phyloP scores from a whole-genome alignment of 1,284 basidiomycete species.

The Xerocomus amazonicus region DNA sequence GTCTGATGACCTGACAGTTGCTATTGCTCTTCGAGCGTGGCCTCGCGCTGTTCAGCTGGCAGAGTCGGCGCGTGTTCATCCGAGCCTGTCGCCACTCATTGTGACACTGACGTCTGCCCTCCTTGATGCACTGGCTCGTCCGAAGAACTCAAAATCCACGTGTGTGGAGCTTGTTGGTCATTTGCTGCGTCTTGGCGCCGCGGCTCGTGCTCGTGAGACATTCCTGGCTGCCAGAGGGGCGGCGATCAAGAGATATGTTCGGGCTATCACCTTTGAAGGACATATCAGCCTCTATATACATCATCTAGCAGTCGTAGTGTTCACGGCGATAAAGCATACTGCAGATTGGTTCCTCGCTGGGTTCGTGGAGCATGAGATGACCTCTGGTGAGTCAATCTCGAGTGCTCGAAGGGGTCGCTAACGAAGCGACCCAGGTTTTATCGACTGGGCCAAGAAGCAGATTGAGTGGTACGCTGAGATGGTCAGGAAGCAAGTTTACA shows the following conservation, averaged over 20 bases:
- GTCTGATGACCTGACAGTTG: conserved; percentile 87
- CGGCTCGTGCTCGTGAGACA: conserved; percentile 75
- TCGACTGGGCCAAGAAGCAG: conserved; percentile 90
- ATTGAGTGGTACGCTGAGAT: conserved; percentile 82
- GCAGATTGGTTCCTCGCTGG: conserved; percentile 97
- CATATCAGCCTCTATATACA: conserved; percentile 80
- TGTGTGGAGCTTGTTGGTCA: conserved; percentile 72
- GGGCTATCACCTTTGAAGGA: conserved; percentile 90
- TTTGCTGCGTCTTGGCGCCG: conserved; percentile 73
- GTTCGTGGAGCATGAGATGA: conserved; percentile 92
- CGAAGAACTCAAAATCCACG: conserved; percentile 75
- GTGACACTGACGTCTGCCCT: conserved; percentile 71
- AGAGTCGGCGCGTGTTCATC: conserved; percentile 75
- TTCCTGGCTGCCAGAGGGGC: conserved; percentile 81
- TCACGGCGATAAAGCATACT: conserved; percentile 91
- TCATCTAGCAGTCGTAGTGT: conserved; percentile 79
- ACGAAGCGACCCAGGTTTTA: conserved; percentile 61
- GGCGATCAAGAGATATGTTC: conserved; percentile 71
- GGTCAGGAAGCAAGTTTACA: conserved; percentile 91
- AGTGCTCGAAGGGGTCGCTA: background rate
- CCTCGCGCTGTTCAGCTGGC: conserved; percentile 80
- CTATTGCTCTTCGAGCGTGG: conserved; percentile 89
- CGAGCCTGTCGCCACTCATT: conserved; percentile 63
- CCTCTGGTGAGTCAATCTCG: conserved; percentile 66
- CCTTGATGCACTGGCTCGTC: conserved; percentile 68